A percentile compares a stretch with the other conserved stretches of the same genome.
phyloP scores from a whole-genome alignment of 1,284 basidiomycete genomes.

The Fereydounia khargensis region DNA sequence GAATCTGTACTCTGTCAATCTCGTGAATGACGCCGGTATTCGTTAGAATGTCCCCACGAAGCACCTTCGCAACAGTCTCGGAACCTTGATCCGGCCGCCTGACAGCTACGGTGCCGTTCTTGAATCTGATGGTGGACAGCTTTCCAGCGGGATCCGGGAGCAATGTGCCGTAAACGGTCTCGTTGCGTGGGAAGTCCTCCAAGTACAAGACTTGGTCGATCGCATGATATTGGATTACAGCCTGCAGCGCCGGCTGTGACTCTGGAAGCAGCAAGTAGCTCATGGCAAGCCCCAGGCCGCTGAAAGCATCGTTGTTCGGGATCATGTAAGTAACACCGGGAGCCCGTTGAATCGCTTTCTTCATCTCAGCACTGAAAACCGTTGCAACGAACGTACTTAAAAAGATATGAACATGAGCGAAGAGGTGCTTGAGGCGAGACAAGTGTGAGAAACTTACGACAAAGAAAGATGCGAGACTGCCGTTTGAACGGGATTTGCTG shows the following conservation, averaged over 20 bases:
- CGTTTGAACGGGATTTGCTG: slow-evolving; percentile 75
- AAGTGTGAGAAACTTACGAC: no score
- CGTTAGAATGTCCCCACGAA: slow-evolving; percentile 68
- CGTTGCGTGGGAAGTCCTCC: slow-evolving; percentile 61
- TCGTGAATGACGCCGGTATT: slow-evolving; percentile 88
- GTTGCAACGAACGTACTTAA: slow-evolving; percentile 76
- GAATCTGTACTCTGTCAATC: slow-evolving; percentile 78
- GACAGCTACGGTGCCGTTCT: slow-evolving; percentile 32
- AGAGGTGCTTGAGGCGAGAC: no score
- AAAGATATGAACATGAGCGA: no score
- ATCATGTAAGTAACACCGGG: slow-evolving; percentile 80
- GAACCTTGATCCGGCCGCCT: slow-evolving; percentile 7
- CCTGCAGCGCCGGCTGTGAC: slow-evolving; percentile 70
- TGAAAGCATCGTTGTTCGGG: slow-evolving; percentile 84
- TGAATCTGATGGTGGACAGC: slow-evolving; percentile 18
- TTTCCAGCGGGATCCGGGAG: slow-evolving; percentile 17
- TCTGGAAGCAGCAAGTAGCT: slow-evolving; percentile 73
- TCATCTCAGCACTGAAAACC: slow-evolving; percentile 59
- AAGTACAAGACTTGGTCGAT: slow-evolving; percentile 76
- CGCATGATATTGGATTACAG: slow-evolving; percentile 80
- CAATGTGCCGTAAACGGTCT: slow-evolving; percentile 49
- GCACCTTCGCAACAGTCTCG: slow-evolving; percentile 32
- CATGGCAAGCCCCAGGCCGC: slow-evolving; percentile 81
- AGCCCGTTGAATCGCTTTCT: slow-evolving; percentile 46
- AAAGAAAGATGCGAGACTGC: slow-evolving; percentile 78